phyloP scores from a whole-genome alignment of 192 early-diverging fungal species.

The Gorgonomyces haynaldii region DNA sequence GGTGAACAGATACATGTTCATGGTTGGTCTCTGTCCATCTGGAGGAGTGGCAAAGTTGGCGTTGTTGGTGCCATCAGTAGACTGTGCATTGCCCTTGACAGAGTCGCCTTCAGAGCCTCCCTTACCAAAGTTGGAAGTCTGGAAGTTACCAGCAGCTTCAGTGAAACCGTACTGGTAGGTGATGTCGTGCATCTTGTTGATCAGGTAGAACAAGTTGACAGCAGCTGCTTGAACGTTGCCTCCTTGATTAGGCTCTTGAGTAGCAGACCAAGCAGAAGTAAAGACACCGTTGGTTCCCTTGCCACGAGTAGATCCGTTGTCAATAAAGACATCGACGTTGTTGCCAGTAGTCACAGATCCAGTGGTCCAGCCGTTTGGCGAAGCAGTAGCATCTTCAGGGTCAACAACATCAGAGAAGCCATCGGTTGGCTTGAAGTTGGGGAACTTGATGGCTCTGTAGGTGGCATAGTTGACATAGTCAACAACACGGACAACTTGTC shows the following conservation, averaged over 20 bases:
- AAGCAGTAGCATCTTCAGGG: conserved; percentile 12
- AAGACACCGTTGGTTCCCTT: conserved; percentile 2
- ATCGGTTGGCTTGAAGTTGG: conserved; percentile 4
- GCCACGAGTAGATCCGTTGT: conserved; percentile 1
- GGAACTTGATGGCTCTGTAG: conserved; percentile 4
- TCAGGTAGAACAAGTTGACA: conserved; percentile 17
- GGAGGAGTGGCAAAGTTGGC: conserved; percentile 31
- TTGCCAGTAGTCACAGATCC: conserved; percentile 19
- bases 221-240: conserved; percentile 15
- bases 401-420: conserved; percentile 3
- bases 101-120: conserved; percentile 30
- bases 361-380: conserved; percentile 28
- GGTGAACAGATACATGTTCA: conserved; percentile 43
- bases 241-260: background rate
- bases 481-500: conserved; percentile 3
- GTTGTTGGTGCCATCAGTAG: conserved; percentile 25
- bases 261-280: background rate
- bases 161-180: conserved; percentile 22
- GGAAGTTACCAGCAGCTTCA: conserved; percentile 27
- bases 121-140: conserved; percentile 17
- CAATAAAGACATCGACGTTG: background rate
- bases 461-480: conserved; percentile 7
- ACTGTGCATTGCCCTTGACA: conserved; percentile 45
- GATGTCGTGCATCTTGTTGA: conserved; percentile 20
- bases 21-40: conserved; percentile 24